Base-by-base conservation (phyloP, 192 early-diverging fungal genomes). In the Allomyces arbusculus region DNA sequence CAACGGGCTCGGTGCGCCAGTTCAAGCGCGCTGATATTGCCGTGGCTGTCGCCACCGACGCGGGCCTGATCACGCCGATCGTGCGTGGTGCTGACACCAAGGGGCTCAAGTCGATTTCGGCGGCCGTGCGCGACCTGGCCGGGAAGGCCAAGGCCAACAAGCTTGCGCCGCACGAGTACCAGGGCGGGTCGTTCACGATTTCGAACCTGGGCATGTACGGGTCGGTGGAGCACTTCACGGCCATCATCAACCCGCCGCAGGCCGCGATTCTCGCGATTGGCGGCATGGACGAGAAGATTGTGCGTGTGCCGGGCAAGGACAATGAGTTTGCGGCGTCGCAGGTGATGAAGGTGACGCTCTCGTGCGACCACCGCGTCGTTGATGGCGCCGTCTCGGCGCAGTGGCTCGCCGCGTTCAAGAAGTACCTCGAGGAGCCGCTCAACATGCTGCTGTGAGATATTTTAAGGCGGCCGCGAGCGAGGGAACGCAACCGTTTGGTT, bases 141-240 rank as follows among this genome's bases (percentile, higher is more conserved):
- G 74, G 73, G 14, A 84, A 87, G 63, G 95, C 92, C 62, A 89
- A 86, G 61, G 84, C 77, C 64, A 86, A 86, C 77, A 94, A 94
- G 82, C 83, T 98, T 12, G 77, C 81, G 69, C 95, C 93, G 63
- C 82, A 95, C 44, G 95, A 98, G 80, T 98, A 91, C 86, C 95
- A 98, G 72, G 94, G 94, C 75, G 95, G 95, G 50, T 85, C 87
- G 61, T 98, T 98, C 79, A 90, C 95, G 65, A 94, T 98, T 76
- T 95, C 92, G 65, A 98, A 98, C 80, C 79, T 98, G 67, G 95
- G 95, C 68, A 98, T 98, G 95, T 95, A 82, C 70, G 92, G 91
- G 62, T 58, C 50, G 50, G 84, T 95, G 74, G 82, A 84, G 67
- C 84, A 88, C 69, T 98, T 98, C 79, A 91, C 92, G 44, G 95